Conservation (phyloP, 225 moss, liverwort and hornwort species). For the Bryum argenteum region DNA sequence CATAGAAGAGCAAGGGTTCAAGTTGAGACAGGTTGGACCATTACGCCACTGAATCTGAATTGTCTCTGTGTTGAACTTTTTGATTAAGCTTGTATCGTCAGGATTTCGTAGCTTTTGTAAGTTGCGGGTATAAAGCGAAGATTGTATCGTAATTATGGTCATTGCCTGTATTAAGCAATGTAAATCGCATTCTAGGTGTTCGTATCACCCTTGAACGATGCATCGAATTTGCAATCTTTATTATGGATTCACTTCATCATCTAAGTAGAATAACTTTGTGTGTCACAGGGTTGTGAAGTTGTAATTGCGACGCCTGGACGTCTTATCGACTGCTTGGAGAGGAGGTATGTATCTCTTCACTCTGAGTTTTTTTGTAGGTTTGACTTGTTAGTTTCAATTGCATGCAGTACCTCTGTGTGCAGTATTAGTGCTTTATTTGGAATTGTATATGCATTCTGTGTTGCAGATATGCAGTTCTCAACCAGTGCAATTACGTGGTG, state of each 20-base stretch:
- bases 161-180: background rate
- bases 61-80: background rate
- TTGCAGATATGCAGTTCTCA: constrained; percentile 92
- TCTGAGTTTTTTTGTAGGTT: background rate
- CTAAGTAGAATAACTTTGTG: constrained; percentile 7
- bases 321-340: constrained; percentile 93
- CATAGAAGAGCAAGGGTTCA: constrained; percentile 97
- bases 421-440: background rate
- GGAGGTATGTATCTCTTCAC: constrained; percentile 56
- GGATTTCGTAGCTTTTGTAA: background rate
- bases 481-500: constrained; percentile 98
- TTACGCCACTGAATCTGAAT: constrained; percentile 13
- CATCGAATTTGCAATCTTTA: background rate
- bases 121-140: background rate
- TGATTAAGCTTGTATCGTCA: background rate
- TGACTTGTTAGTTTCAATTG: background rate
- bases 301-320: constrained; percentile 98
- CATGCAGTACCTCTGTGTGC: background rate
- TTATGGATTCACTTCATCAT: background rate
- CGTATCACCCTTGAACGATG: constrained; percentile 1
- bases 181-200: background rate
- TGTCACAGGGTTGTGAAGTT: constrained; percentile 86
- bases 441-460: constrained; percentile 19
- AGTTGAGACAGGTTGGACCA: constrained; percentile 80
- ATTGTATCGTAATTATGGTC: background rate